phyloP scores from a whole-genome alignment of 768 basidiomycete genomes.

The Termitomyces heimii region DNA sequence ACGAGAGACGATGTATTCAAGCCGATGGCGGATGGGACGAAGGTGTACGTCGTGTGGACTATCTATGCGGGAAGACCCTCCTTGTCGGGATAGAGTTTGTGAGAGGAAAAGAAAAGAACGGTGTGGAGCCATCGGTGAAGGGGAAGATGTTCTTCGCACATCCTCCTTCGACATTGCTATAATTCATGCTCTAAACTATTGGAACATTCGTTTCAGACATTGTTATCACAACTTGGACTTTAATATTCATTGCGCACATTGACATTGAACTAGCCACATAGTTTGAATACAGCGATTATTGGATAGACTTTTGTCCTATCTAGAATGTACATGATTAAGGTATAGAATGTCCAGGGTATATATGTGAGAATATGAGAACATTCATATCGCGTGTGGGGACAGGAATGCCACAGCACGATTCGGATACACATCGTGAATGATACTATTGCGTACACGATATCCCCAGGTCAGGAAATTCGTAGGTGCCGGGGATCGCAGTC shows the following conservation, averaged over 20 bases:
- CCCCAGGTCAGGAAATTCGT: conserved; percentile 30
- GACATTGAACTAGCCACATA: background rate
- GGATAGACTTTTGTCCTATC: conserved; percentile 3
- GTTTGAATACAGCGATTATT: background rate
- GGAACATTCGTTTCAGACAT: background rate
- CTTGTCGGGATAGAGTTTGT: conserved; percentile 59
- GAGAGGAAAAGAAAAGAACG: conserved; percentile 22
- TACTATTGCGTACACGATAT: conserved; percentile 8
- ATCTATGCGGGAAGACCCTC: conserved; percentile 54
- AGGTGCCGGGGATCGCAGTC: conserved; percentile 37
- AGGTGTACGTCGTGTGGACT: conserved; percentile 65
- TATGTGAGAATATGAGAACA: background rate
- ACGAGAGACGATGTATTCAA: conserved; percentile 54
- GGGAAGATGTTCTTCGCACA: conserved; percentile 44
- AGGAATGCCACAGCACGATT: background rate
- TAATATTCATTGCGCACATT: background rate
- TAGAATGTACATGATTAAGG: conserved; percentile 7
- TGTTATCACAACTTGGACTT: background rate
- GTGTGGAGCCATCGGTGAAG: conserved; percentile 20
- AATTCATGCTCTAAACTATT: background rate
- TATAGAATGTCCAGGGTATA: conserved; percentile 6
- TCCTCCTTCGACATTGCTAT: background rate
- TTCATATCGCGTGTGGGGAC: background rate
- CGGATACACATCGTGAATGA: background rate
- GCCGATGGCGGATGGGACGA: conserved; percentile 63